Percentiles rank a stretch among this genome's conserved stretches.
These are phyloP conservation scores for Gynandropsis gynandra DNA, from an alignment of 345 rosid genomes.

Conservation along the genomic window DNA sequence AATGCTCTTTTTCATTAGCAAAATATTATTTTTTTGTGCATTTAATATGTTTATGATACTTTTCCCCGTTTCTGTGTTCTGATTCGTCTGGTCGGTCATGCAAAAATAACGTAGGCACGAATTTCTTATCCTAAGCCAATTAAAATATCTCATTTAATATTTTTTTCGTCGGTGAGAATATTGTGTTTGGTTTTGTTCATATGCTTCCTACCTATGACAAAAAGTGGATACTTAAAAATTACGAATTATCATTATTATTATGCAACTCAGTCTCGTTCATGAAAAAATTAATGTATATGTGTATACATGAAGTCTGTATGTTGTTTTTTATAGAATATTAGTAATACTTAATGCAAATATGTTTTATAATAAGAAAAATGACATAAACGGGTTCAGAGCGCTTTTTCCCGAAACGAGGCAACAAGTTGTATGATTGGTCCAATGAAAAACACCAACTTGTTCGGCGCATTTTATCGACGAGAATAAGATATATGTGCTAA, in stretches of 20 bases:
- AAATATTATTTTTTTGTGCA: background rate
- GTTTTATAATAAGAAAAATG: background rate
- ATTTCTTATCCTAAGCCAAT: slow-evolving; percentile 19
- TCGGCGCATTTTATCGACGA: slow-evolving; percentile 18
- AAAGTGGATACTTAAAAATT: slow-evolving; percentile 24
- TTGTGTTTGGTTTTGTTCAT: background rate
- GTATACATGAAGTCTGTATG: no score
- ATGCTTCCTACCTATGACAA: slow-evolving; percentile 20
- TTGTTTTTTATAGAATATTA: no score
- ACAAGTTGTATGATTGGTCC: slow-evolving; percentile 15
- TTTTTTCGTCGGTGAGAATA: no score
- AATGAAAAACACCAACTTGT: background rate
- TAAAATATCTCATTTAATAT: slow-evolving; percentile 13
- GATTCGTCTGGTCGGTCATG: slow-evolving; percentile 23
- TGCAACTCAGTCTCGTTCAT: no score
- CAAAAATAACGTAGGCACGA: slow-evolving; percentile 22
- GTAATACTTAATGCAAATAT: background rate
- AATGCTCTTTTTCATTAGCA: slow-evolving; percentile 6
- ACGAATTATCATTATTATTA: no score
- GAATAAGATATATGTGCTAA: background rate
- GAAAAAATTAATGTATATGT: no score
- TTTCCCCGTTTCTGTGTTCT: slow-evolving; percentile 13
- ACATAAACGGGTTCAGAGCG: slow-evolving; percentile 4
- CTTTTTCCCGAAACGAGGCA: slow-evolving; percentile 15
- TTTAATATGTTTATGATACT: background rate